phyloP scores from a whole-genome alignment of 2,329 filamentous ascomycete genomes.

The Colletotrichum tabaci region DNA sequence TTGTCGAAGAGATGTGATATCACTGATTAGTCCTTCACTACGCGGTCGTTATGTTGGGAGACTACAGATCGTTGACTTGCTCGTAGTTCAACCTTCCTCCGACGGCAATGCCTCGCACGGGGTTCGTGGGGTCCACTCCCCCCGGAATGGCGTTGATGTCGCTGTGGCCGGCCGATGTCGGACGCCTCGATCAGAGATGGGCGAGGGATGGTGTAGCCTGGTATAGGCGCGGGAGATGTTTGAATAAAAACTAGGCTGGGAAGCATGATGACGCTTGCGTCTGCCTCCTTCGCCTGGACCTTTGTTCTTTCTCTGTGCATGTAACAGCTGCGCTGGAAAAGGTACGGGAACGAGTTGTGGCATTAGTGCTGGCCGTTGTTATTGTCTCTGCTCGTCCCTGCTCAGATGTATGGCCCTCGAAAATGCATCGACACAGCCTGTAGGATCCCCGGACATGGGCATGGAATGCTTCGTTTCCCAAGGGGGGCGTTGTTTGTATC shows the following conservation, averaged over 20 bases:
- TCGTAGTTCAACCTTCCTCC: background rate
- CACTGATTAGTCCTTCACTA: background rate
- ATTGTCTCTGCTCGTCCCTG: no score
- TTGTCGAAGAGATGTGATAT: background rate
- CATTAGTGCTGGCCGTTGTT: no score
- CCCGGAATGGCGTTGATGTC: background rate
- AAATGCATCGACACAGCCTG: no score
- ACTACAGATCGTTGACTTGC: background rate
- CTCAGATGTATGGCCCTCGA: no score
- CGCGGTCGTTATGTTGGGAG: no score
- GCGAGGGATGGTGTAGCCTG: background rate
- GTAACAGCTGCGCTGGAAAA: no score
- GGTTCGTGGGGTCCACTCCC: background rate
- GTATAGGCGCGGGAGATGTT: background rate
- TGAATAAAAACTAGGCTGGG: background rate
- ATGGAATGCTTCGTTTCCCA: no score
- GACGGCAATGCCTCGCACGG: background rate
- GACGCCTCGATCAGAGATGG: constrained; percentile 5
- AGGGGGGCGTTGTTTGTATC: no score
- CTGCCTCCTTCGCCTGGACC: background rate
- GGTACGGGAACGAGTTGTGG: no score
- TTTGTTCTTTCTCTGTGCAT: no score
- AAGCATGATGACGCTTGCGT: background rate
- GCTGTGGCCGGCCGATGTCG: constrained; percentile 34
- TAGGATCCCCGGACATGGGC: no score